Base-by-base conservation (phyloP, 2,329 filamentous ascomycete genomes). In the Teratosphaeria destructans region DNA sequence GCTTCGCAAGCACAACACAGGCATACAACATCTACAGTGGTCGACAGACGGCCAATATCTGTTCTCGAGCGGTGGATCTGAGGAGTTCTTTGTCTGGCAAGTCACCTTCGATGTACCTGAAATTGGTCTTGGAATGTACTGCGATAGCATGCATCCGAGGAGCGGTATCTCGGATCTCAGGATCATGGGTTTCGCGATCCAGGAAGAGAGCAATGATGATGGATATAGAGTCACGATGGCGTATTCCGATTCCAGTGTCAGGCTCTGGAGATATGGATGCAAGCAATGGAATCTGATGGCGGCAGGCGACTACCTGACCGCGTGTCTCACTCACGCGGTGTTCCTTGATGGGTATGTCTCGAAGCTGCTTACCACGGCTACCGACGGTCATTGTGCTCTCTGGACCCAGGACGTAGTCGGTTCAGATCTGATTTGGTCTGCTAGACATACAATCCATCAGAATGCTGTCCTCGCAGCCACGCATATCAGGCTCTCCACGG, bases 51-150 rank as follows among this genome's bases (percentile, higher is more conserved):
- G 86, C 2, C 72, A 78, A 1, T 88, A 87, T 66, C 81, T 99
- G 2, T 88, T 97, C 71, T 96, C 89, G 64, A 92, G 90, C 67
- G 90, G 84, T 5, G 94, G 92, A 0, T 86, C 85, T 62, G 93
- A 96, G 71, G 93, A 99, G 73, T 87, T 97, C 63, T 93, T 87
- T 66, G 81, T 92, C 11, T 99, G 94, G 93, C 81, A 83, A 49
- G 73, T 93, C 37, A 78, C 77, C 54, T 49, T 57, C 5, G 68
- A 70, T 11, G 71, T 88, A 6, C 78, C 84, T 29, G 76, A 79
- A 1, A 74, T 82, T 59, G 77, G 75, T 3, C 66, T 84, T 10
- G 81, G 83, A 0, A 75, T 82, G 1, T 73, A 82, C 0, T 79
- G 82, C 62, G 77, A 82, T 62, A 78, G 77, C 2, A 69, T 72